Base-by-base conservation (phyloP, 805 yeast genomes). In the Clavispora fructus region DNA sequence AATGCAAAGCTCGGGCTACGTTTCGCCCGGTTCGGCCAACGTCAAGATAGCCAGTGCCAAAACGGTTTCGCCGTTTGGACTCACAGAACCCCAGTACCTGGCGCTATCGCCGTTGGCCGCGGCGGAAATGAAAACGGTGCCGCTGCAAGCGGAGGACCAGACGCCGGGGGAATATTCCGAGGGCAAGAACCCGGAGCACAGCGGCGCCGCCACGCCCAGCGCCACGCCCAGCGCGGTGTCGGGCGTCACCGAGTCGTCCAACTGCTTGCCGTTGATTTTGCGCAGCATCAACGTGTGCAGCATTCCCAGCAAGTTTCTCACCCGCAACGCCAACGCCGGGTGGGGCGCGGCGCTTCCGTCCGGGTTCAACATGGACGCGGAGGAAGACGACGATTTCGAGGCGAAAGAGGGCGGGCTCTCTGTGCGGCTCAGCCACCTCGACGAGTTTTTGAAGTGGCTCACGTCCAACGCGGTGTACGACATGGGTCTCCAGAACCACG, bases 201-300 rank as follows among this genome's bases (percentile, higher is more conserved):
- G 35, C 10, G 28, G 12, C 8, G 28, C 41, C 1, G 35, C 12
- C 2, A 28, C 33, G 6, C 33, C 33, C 12, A 25, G 19, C 14
- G 28, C 41, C 7, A 16, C 33, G 1, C 32, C 32, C 5, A 32
- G 39, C 13, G 32, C 43, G 9, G 7, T 40, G 4, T 9, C 14
- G 28, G 43, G 43, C 42, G n/a, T 55, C 1, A 52, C 65, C 2
- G 74, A 71, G 43, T 64, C 75, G 0, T 65, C 87, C 6, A 85
- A 83, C 52, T 82, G 83, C 63, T 61, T 85, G 30, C 91, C 90
- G 1, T 79, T 86, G 62, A 69, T 86, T 10, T 62, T 86, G 26
- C 66, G 91, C 48, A 78, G 82, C 37, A 77, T 84, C 48, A 83
- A 87, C 16, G 68, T 83, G 0, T 69, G 75, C 39, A 75, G 86